Evolutionary conservation across 106 monocot species (phyloP), one percentile per base, ranked within the genome.

Genomic region (Dendrobium officinale): DNA sequence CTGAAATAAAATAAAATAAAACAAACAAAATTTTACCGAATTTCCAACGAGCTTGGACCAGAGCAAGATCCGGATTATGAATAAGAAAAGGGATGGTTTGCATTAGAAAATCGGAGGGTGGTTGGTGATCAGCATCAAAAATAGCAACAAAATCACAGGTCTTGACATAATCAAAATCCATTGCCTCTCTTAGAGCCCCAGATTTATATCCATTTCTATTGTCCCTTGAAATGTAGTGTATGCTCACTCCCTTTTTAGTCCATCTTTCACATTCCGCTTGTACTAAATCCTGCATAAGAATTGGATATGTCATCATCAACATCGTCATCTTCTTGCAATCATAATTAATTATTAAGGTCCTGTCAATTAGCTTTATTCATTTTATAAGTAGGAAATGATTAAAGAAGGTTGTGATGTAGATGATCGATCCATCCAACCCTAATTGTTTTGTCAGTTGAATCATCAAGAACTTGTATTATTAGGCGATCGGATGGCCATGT

Each of bases 41-140:
- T 79, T 85, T 82, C 90, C 90, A 90, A 19, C 90, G 85, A 42
- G 90, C 83, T 82, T 90, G 90, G 45, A 90, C 90, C 8, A 90
- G 85, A 27, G 90, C 87, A 16, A 88, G 44, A 9, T 80, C 66
- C 19, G 87, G 74, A 70, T 90, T 90, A 54, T 84, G 77, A 3
- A 85, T 64, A 5, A 90, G 90, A 42, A 87, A 90, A 18, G 90
- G 90, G 64, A 88, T 43, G 0, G 79, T 82, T 42, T 80, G 75
- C 15, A 78, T 45, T 41, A 90, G 86, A 59, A 87, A 90, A 78
- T 90, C 87, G 6, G 90, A 58, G 11, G 72, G 78, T 0, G 90
- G 90, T 42, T 88, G 90, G 81, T 88, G 88, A 67, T 90, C 90
- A 20, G 90, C 90, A 75, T 90, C 90, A 48, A 91, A 91, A 26